Evolutionary conservation across 2,329 filamentous ascomycete genomes (phyloP), one percentile per base, ranked within the genome.

Genomic region (Curvularia eragrostidis): DNA sequence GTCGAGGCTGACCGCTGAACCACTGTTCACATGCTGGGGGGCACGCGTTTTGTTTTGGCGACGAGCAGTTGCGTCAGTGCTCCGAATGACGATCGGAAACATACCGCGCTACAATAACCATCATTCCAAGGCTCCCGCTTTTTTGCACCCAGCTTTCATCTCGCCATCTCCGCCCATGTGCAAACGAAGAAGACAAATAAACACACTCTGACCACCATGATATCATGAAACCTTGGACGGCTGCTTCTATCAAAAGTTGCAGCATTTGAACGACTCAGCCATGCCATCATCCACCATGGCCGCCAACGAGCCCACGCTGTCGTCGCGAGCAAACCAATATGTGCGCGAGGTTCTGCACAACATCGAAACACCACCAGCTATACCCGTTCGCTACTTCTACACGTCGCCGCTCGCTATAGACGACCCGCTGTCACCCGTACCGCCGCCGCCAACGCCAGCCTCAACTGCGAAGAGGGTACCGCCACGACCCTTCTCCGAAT

Each of bases 391-490:
- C 48, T 97, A 92, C 79, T 97, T 97, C 78, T 97, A 96, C 76
- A 85, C 87, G 13, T 95, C 92, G 10, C 81, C 87, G 12, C 84
- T 94, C 48, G 89, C 92, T 28, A 93, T 97, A 71, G 93, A 97
- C 70, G 93, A 97, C 70, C 91, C 91, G 23, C 83, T 96, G n/a
- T 91, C 90, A 9, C 85, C 89, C 75, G 83, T 78, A 71, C 86
- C 75, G 73, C 85, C 71, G 68, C 83, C 74, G 62, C 82, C 73
- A 78, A 88, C 78, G 21, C 75, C 76, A 28, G 53, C 73, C 47
- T 74, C 79, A 54, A 76, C 73, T 49, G 72, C 82, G 13, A 77
- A 82, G 32, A 88, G 84, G 66, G 82, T 84, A 34, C 85, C 87
- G 46, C 85, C 92, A 8, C 87, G 91, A 42, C 91, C 93, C 0